Conservation (phyloP, 1,284 basidiomycete species). For the Exobasidium cylindrosporum region DNA sequence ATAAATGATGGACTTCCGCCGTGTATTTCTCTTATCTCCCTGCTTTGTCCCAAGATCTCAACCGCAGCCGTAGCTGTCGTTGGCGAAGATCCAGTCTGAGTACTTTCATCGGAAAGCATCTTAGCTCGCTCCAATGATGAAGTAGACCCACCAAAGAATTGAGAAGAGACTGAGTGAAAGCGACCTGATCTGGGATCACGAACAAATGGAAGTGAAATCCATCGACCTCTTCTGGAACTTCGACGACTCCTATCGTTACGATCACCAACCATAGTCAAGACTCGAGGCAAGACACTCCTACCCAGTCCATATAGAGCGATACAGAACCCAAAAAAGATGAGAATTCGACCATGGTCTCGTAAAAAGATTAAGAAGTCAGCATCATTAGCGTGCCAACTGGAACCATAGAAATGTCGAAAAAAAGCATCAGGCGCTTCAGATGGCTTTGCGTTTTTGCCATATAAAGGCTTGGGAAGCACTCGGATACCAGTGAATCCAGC, state of each 20-base stretch:
- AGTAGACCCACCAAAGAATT: constrained; percentile 3
- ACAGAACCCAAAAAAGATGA: constrained; percentile 36
- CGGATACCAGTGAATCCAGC: constrained; percentile 62
- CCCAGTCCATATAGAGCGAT: constrained; percentile 31
- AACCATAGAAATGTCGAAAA: constrained; percentile 85
- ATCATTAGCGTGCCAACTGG: constrained; percentile 70
- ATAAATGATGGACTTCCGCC: background rate
- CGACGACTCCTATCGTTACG: constrained; percentile 18
- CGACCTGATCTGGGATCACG: constrained; percentile 8
- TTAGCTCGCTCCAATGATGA: background rate
- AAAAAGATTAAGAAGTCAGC: constrained; percentile 54
- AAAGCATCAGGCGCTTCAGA: constrained; percentile 84
- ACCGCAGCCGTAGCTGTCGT: background rate
- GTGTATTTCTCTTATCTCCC: background rate
- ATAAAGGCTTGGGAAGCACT: constrained; percentile 85
- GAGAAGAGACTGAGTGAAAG: background rate
- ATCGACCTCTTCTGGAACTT: constrained; percentile 16
- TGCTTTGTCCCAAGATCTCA: background rate
- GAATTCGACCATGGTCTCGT: constrained; percentile 40
- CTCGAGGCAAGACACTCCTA: constrained; percentile 24
- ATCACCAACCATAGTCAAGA: constrained; percentile 14
- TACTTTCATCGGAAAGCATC: background rate
- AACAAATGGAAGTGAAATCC: constrained; percentile 32
- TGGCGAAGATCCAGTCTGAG: background rate
- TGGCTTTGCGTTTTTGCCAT: constrained; percentile 89